Base-by-base conservation (phyloP, 805 yeast species). In the Myxozyma lipomycoides region DNA sequence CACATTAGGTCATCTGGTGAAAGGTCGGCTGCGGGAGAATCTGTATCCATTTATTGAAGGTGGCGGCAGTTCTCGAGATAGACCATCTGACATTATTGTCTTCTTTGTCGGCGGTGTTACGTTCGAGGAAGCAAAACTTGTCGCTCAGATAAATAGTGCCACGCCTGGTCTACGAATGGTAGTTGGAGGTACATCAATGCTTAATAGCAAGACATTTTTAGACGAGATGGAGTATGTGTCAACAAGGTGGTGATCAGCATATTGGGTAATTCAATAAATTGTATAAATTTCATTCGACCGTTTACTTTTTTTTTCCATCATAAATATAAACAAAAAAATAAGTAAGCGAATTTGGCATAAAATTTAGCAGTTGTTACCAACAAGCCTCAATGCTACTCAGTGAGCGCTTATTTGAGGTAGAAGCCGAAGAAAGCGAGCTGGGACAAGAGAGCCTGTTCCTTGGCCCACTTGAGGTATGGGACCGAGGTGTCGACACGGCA, bases 71-170 rank as follows among this genome's bases (percentile, higher is more conserved):
- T 46, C 45, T 28, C 56, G 59, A 5, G 72, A 70, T 45, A 50
- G 62, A 32, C 70, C 71, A 7, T 69, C 64, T 48, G 70, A 68
- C 41, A 61, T 70, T 15, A 57, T 73, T 24, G 67, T 73, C 19
- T 71, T 70, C 48, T 61, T 71, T 28, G 79, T 87, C 45, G 98
- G 97, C 4, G 98, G 98, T 15, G 84, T 78, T 1, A 91, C 98
- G 1, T 88, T 80, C 64, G 98, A 91, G 67, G 99, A 93, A 66
- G 86, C 95, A 0, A 77, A 96, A 55, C 69, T 89, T 22, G 80
- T 90, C 3, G 80, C 84, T 48, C 86, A 88, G 54, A 73, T 89
- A 56, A 83, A 84, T 62, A 69, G 69, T 25, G 71, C 78, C 22
- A 56, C 62, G 5, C 77, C 77, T 32, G 79, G 78, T 7, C 74